These are phyloP conservation scores for Sporothrix curviconia DNA, from an alignment of 2,329 filamentous ascomycete genomes.

Conservation along the genomic window DNA sequence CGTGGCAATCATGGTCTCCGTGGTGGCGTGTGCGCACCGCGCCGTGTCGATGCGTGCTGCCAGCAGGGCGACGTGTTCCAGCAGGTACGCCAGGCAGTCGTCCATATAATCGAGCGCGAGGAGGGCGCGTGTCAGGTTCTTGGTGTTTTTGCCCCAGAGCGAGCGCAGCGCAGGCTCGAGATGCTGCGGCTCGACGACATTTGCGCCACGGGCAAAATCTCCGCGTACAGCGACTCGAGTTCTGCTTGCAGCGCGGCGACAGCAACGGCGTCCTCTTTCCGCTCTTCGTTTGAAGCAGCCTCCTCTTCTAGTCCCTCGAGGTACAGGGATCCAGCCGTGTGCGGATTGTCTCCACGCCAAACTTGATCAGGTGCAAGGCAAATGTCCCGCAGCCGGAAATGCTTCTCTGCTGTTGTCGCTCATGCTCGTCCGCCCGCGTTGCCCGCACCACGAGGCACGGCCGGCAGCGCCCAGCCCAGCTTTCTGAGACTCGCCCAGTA, in stretches of 20 bases:
- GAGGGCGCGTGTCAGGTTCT: constrained; percentile 38
- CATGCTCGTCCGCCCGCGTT: constrained; percentile 17
- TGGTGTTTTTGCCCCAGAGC: constrained; percentile 37
- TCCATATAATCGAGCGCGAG: constrained; percentile 47
- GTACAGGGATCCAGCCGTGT: constrained; percentile 50
- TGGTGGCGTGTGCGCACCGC: constrained; percentile 39
- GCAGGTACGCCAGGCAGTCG: constrained; percentile 45
- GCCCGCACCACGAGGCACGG: constrained; percentile 24
- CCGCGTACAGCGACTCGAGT: constrained; percentile 61
- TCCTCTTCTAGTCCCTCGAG: constrained; percentile 37
- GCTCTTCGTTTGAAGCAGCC: constrained; percentile 20
- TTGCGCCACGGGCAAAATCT: constrained; percentile 62
- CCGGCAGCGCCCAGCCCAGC: constrained; percentile 54
- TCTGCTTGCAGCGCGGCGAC: constrained; percentile 53
- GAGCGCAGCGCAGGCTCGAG: constrained; percentile 52
- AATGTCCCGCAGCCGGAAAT: constrained; percentile 51
- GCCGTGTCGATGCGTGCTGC: constrained; percentile 36
- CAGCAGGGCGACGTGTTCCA: constrained; percentile 40
- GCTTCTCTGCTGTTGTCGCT: constrained; percentile 45
- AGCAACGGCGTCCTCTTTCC: constrained; percentile 34
- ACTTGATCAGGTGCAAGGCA: constrained; percentile 54
- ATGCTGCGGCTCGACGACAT: constrained; percentile 66
- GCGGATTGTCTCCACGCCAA: constrained; percentile 48
- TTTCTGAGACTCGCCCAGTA: constrained; percentile 61
- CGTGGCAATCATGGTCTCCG: constrained; percentile 34